Conservation (phyloP, 805 yeast species). For the Metschnikowia hibisci region DNA sequence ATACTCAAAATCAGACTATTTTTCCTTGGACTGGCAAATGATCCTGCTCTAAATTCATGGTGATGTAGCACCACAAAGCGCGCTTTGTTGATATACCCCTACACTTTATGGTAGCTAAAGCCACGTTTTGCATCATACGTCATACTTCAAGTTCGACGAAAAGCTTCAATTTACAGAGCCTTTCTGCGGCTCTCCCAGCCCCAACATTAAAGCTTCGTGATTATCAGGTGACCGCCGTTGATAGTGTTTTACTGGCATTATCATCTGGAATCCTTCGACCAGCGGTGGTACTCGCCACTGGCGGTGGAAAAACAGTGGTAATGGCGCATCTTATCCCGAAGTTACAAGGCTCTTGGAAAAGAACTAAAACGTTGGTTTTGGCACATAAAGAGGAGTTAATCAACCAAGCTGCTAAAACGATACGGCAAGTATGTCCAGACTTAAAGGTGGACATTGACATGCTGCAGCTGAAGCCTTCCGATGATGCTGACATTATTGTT, state of each 20-base stretch:
- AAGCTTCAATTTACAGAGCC: not conserved
- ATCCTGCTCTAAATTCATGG: too few relatives aligned
- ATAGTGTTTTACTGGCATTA: constrained; percentile 48
- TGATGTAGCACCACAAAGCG: too few relatives aligned
- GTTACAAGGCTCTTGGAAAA: constrained; percentile 24
- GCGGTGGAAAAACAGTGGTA: constrained; percentile 90
- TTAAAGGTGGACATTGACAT: constrained; percentile 62
- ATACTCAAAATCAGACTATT: too few relatives aligned
- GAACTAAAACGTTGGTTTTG: constrained; percentile 49
- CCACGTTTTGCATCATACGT: too few relatives aligned
- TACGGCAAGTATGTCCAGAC: constrained; percentile 46
- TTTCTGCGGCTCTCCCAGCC: not conserved
- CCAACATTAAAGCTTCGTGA: constrained; percentile 23
- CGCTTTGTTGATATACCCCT: too few relatives aligned
- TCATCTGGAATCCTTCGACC: constrained; percentile 48
- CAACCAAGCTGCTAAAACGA: constrained; percentile 57
- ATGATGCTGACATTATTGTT: constrained; percentile 59
- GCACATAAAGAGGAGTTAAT: constrained; percentile 83
- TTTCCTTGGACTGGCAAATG: too few relatives aligned
- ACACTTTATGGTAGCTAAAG: too few relatives aligned
- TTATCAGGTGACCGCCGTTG: constrained; percentile 73
- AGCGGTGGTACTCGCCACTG: constrained; percentile 87
- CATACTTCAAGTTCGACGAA: not conserved
- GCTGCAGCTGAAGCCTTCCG: constrained; percentile 47
- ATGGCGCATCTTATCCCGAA: constrained; percentile 55